phyloP scores from a whole-genome alignment of 2,329 filamentous ascomycete genomes.

The Fusarium sp. region DNA sequence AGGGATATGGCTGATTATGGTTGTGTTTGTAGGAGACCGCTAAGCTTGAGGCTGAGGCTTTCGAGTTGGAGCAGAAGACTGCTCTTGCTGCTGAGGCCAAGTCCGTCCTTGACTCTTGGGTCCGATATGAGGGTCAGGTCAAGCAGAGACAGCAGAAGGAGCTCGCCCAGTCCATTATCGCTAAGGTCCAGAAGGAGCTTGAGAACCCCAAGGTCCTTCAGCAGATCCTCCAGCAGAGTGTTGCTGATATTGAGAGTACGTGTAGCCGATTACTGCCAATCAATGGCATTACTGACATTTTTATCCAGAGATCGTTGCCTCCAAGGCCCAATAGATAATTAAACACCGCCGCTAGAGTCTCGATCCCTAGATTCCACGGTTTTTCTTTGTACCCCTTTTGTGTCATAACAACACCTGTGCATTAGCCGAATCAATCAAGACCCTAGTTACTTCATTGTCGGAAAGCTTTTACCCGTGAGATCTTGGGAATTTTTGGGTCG shows the following conservation, averaged over 20 bases:
- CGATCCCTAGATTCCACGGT: slow-evolving; percentile 51
- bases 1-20: slow-evolving; percentile 37
- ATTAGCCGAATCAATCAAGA: slow-evolving; percentile 66
- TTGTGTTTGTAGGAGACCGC: slow-evolving; percentile 83
- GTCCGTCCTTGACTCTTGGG: slow-evolving; percentile 96
- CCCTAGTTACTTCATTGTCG: slow-evolving; percentile 44
- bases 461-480: slow-evolving; percentile 40
- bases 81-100: slow-evolving; percentile 94
- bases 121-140: slow-evolving; percentile 97
- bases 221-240: slow-evolving; percentile 97
- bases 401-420: slow-evolving; percentile 69
- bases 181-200: slow-evolving; percentile 98
- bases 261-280: slow-evolving; percentile 18
- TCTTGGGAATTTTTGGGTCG: slow-evolving; percentile 27
- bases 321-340: slow-evolving; percentile 71
- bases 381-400: slow-evolving; percentile 66
- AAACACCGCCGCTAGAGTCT: slow-evolving; percentile 50
- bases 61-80: slow-evolving; percentile 96
- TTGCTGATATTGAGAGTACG: slow-evolving; percentile 94
- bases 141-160: slow-evolving; percentile 99
- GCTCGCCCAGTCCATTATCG: slow-evolving; percentile 90
- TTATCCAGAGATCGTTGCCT: slow-evolving; percentile 67
- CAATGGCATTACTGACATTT: slow-evolving; percentile 49
- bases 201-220: slow-evolving; percentile 97
- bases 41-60: slow-evolving; percentile 93